Evolutionary conservation across 2,329 filamentous ascomycete species (phyloP), one percentile per base, ranked within the genome.

Genomic region (Knoxdaviesia capensis): DNA sequence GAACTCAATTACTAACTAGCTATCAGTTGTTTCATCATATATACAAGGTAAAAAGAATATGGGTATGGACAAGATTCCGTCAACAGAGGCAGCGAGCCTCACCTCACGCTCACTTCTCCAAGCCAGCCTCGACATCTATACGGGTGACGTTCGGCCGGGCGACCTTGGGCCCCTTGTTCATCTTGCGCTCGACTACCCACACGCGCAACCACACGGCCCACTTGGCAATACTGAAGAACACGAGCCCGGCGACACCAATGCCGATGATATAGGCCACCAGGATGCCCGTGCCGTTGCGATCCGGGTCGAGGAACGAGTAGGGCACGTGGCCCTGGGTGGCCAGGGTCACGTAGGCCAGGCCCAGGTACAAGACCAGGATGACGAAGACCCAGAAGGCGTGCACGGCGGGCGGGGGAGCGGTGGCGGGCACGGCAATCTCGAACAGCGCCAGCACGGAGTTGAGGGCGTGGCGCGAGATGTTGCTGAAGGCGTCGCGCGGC

Each of bases 401-500:
- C 28, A 80, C 58, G 60, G 71, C 77, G 6, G 53, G 59, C 30
- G 71, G 65, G 7, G 74, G 69, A 6, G 63, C 61, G 3, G 78
- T 81, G 35, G 81, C 68, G 2, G 83, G 66, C 33, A 90, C 49
- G 28, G 79, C 30, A 49, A 90, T 68, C 59, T 92, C 83, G 51
- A 85, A 70, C n/a, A 87, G 62, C 1, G 80, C 80, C 54, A 83
- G 85, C 41, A 66, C 55, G 39, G 71, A 68, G 62, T 92, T 92
- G 42, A 92, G 59, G 20, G 64, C 77, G 58, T 93, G 85, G 56
- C 82, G 69, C 36, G 77, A 81, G 49, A 83, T 62, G 55, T 82
- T 80, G 50, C 60, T 65, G 74, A 76, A 84, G 8, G 65, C 67
- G 5, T 56, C 51, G 50, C 73, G 80, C n/a, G 49, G 46, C 5